Evolutionary conservation across 768 basidiomycete genomes (phyloP), one percentile per base, ranked within the genome.

Genomic region (Pisolithus albus): DNA sequence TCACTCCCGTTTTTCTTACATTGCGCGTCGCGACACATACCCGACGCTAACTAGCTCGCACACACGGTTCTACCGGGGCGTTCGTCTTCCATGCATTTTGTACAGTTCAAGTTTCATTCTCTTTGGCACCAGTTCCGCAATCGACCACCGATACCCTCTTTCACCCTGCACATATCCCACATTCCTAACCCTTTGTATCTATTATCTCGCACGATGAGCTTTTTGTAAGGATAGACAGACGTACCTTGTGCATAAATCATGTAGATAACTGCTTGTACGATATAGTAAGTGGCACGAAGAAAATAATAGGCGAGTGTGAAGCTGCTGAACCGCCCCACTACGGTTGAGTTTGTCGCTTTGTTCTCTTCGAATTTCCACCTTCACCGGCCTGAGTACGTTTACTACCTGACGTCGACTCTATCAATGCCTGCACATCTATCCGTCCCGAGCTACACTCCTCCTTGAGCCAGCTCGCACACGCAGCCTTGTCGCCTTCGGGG

Each of bases 391-490:
- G 59, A 9, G 49, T 47, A 38, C 66, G 66, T 58, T 70, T 71
- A 24, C 43, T 52, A 13, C 59, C 61, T 24, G 56, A 40, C 15
- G 56, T 43, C 7, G 59, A 57, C 16, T 56, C 44, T 4, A 54
- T 51, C 0, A 66, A 53, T 5, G 66, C 67, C 41, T 68, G 64
- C 7, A 68, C 40, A 2, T 62, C 53, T 58, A 85, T 61, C 38
- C 70, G 65, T n/a, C 80, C 81, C 23, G 74, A 70, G 7, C 59
- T 62, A 36, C 73, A 73, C 59, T 84, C 79, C n/a, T 68, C 65
- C 52, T 69, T 67, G 40, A 97, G 69, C 91, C 91, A 96, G 11
- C 64, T 64, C 26, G 72, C 63, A 62, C 92, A 93, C 4, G 82
- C 79, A 5, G 81, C 84, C 60, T 81, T 80, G 4, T 80, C 78